Base-by-base conservation (phyloP, 139 green algal species). In the Ettlia oleoabundans region DNA sequence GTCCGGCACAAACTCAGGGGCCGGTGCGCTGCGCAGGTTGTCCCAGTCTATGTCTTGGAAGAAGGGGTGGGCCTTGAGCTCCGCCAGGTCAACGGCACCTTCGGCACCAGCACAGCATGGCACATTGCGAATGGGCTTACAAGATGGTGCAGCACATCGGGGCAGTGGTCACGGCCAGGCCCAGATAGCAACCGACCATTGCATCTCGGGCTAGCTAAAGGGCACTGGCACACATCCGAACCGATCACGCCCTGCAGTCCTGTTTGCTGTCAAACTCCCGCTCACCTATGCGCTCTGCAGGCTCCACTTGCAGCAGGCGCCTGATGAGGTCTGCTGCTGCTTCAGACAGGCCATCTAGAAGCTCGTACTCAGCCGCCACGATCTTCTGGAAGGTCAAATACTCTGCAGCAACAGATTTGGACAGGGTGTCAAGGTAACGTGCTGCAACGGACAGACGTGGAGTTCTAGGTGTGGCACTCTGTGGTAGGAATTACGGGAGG, bases 321-420 rank as follows among this genome's bases (percentile, higher is more conserved):
- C 87, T 43, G 2, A 97, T 78, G 15, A 98, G 82, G 87, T 96
- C 92, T 10, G 76, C 58, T 2, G 77, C 91, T 6, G 51, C 81
- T 0, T 67, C 22, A 21, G 85, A 55, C 22, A 81, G n/a, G 8
- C 77, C 24, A 2, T 82, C 62, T 1, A 83, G 80, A 13, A 85
- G 19, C 37, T 72, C 38, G 24, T 81, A 83, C 15, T 78, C 53
- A 0, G 43, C 72, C 35, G 62, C 61, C 5, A 84, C 38, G 30
- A 94, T 90, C 62, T 90, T 91, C 81, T 96, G 89, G 81, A 97
- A 95, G 15, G 93, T 97, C 1, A 97, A 86, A 85, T 97, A 98
- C 89, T 98, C 94, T 80, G 73, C 53, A 32, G 55, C 55, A n/a
- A n/a, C n/a, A n/a, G n/a, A n/a, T n/a, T n/a, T n/a, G n/a, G n/a